Evolutionary conservation across 2,329 filamentous ascomycete species (phyloP).

Genomic region (Xylaria multiplex): DNA sequence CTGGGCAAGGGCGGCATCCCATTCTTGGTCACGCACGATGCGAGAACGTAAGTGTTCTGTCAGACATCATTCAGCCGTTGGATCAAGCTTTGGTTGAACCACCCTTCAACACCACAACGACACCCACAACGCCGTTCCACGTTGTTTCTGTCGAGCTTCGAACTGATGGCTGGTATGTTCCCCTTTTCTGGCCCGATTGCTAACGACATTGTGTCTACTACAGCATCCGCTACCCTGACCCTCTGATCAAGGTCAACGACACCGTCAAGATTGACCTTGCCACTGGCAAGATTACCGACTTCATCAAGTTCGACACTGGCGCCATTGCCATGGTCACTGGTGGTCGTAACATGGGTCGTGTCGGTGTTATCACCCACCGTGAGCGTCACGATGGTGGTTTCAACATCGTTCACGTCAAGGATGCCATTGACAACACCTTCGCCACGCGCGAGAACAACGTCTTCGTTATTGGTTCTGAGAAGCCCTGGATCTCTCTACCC

Average conservation of each 20-base stretch:
- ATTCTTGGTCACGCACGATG: slow-evolving; percentile 99
- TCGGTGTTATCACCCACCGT: slow-evolving; percentile 99
- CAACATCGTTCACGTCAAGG: slow-evolving; percentile 99
- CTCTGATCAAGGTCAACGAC: slow-evolving; percentile 99
- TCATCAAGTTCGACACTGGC: slow-evolving; percentile 98
- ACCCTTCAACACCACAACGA: slow-evolving; percentile 46
- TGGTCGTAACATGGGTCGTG: slow-evolving; percentile 99
- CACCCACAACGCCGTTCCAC: slow-evolving; percentile 13
- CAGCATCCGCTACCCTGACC: slow-evolving; percentile 99
- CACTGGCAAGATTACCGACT: slow-evolving; percentile 98
- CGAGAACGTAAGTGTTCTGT: slow-evolving; percentile 98
- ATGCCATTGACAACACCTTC: slow-evolving; percentile 99
- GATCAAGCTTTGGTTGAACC: slow-evolving; percentile 94
- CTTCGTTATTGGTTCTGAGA: slow-evolving; percentile 98
- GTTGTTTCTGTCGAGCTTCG: slow-evolving; percentile 52
- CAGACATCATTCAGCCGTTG: slow-evolving; percentile 99
- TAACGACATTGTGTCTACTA: slow-evolving; percentile 50
- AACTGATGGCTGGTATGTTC: slow-evolving; percentile 66
- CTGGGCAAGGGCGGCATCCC: slow-evolving; percentile 99
- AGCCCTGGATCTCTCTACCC: slow-evolving; percentile 99
- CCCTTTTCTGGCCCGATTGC: slow-evolving; percentile 48
- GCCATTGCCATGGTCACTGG: slow-evolving; percentile 98
- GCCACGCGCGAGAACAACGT: slow-evolving; percentile 99
- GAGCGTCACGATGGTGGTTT: slow-evolving; percentile 99
- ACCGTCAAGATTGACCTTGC: slow-evolving; percentile 98